Evolutionary conservation across 129 eudicot species (phyloP).

Genomic region (Mikania micrantha): DNA sequence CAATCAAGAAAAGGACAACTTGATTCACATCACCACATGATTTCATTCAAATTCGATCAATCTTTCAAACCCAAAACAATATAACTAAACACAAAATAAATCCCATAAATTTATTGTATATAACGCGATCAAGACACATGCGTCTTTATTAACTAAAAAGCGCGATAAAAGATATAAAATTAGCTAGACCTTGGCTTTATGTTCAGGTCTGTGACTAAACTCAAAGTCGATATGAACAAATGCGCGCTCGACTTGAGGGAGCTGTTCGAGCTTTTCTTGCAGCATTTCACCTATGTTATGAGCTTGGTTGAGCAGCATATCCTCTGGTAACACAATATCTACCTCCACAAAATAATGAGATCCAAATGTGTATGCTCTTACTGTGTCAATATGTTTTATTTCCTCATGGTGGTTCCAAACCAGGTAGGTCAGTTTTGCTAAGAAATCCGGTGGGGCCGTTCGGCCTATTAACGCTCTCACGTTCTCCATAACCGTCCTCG

Average conservation of each 20-base stretch:
- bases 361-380: conserved; percentile 88
- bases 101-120: neutral
- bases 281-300: conserved; percentile 88
- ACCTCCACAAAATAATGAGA: conserved; percentile 92
- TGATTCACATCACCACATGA: neutral
- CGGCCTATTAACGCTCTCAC: conserved; percentile 82
- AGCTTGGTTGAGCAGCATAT: conserved; percentile 69
- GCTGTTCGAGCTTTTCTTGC: conserved; percentile 88
- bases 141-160: neutral
- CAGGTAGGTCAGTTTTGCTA: conserved; percentile 75
- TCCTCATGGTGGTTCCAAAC: conserved; percentile 94
- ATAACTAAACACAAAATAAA: neutral
- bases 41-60: neutral
- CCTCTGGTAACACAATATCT: conserved; percentile 82
- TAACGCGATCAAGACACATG: neutral
- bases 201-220: conserved; percentile 85
- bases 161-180: neutral
- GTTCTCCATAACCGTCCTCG: conserved; percentile 64
- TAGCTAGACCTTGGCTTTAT: conserved; percentile 34
- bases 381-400: conserved; percentile 82
- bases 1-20: neutral
- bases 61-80: neutral
- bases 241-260: conserved; percentile 83
- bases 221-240: conserved; percentile 92
- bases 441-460: conserved; percentile 86